phyloP scores from a whole-genome alignment of 2,329 filamentous ascomycete species.

The Boeremia lycopersici region DNA sequence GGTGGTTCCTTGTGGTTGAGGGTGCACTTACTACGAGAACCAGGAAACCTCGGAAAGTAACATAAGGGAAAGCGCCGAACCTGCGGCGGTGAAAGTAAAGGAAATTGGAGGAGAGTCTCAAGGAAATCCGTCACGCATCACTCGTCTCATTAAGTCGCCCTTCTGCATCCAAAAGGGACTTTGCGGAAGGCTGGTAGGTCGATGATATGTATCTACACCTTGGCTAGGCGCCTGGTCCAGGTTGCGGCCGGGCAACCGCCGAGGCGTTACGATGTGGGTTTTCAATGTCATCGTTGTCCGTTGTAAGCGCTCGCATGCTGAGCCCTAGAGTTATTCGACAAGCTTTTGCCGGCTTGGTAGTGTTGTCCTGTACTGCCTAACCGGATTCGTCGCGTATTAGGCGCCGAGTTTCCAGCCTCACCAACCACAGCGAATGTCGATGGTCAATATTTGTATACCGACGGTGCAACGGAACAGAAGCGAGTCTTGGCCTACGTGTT shows the following conservation, averaged over 20 bases:
- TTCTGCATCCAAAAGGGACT: slow-evolving; percentile 33
- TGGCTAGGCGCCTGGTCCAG: slow-evolving; percentile 39
- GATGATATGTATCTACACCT: slow-evolving; percentile 43
- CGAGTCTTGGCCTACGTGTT: slow-evolving; percentile 43
- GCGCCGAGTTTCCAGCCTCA: slow-evolving; percentile 33
- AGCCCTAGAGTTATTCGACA: slow-evolving; percentile 30
- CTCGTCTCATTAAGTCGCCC: slow-evolving; percentile 43
- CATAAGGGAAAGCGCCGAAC: slow-evolving; percentile 46
- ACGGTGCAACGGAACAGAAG: slow-evolving; percentile 29
- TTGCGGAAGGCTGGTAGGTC: slow-evolving; percentile 37
- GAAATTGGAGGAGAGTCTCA: slow-evolving; percentile 46
- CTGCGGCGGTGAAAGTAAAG: slow-evolving; percentile 42
- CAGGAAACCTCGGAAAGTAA: slow-evolving; percentile 28
- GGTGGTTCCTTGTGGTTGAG: background rate
- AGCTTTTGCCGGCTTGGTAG: slow-evolving; percentile 28
- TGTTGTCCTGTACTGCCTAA: slow-evolving; percentile 40
- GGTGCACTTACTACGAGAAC: slow-evolving; percentile 40
- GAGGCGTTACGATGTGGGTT: slow-evolving; percentile 41
- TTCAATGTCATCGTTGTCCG: slow-evolving; percentile 34
- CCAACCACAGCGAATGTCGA: slow-evolving; percentile 29
- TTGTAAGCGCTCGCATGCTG: slow-evolving; percentile 42
- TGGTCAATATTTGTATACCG: slow-evolving; percentile 24
- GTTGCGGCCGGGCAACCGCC: slow-evolving; percentile 43
- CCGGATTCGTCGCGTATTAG: slow-evolving; percentile 29
- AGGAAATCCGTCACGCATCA: slow-evolving; percentile 45